Evolutionary conservation across 441 rosid genomes (phyloP).

Genomic region (Raphanus hybrid): DNA sequence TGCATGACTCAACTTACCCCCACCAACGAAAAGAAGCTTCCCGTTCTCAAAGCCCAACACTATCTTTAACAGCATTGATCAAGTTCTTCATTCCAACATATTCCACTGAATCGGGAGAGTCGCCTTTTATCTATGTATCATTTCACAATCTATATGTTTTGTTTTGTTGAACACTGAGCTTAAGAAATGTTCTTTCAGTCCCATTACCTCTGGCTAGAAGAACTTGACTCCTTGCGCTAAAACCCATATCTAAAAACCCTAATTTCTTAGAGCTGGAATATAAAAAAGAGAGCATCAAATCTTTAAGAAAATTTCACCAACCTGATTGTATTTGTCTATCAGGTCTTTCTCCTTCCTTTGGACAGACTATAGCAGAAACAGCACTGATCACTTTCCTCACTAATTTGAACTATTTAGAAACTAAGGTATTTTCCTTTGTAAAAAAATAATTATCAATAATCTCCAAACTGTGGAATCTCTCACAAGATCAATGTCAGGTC

Average conservation of each 20-base stretch:
- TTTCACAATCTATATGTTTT: background rate
- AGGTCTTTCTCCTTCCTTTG: slow-evolving; percentile 98
- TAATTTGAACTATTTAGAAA: slow-evolving; percentile 71
- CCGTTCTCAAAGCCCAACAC: slow-evolving; percentile 76
- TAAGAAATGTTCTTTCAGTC: slow-evolving; percentile 18
- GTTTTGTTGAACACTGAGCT: background rate
- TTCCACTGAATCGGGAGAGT: slow-evolving; percentile 44
- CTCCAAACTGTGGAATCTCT: background rate
- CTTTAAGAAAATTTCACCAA: slow-evolving; percentile 25
- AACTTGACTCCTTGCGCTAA: slow-evolving; percentile 84
- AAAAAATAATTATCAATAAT: background rate
- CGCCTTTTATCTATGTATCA: no score
- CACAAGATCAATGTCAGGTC: slow-evolving; percentile 79
- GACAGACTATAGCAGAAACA: slow-evolving; percentile 83
- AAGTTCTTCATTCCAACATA: slow-evolving; percentile 83
- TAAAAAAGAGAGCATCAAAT: background rate
- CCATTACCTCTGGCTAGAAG: slow-evolving; percentile 87
- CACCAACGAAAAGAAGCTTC: slow-evolving; percentile 72
- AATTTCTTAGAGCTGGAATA: slow-evolving; percentile 7
- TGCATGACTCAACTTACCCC: slow-evolving; percentile 51
- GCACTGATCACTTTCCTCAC: slow-evolving; percentile 85
- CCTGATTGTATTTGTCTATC: slow-evolving; percentile 91
- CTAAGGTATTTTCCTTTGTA: slow-evolving; percentile 67
- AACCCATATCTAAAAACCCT: slow-evolving; percentile 28
- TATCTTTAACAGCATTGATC: slow-evolving; percentile 69